A percentile compares a stretch with the other conserved stretches of the same genome.
Evolutionary conservation across 805 yeast species (phyloP).

Genomic region (Suhomyces faveliae): DNA sequence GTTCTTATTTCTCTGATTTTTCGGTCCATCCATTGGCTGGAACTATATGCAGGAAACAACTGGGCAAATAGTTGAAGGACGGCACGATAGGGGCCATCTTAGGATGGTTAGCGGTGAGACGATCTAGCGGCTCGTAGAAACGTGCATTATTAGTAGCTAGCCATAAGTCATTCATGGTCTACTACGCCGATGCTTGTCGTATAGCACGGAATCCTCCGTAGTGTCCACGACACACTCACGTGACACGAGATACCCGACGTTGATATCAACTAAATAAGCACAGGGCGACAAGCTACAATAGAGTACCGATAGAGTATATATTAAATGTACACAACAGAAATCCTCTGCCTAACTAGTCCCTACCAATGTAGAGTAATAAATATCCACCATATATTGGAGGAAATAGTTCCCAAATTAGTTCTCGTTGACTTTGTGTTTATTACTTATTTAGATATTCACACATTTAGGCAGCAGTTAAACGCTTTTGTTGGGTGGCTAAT

Average conservation of each 20-base stretch:
- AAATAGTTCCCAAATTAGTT: neutral
- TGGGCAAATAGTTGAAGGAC: neutral
- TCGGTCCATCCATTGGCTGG: slow-evolving; percentile 13
- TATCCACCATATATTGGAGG: neutral
- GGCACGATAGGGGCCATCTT: no score
- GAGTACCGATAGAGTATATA: slow-evolving; percentile 3
- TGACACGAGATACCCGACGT: neutral
- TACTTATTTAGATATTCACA: slow-evolving; percentile 8
- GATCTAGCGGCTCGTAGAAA: neutral
- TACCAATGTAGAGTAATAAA: neutral
- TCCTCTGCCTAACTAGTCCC: slow-evolving; percentile 3
- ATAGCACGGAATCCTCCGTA: neutral
- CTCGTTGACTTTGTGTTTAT: slow-evolving; percentile 8
- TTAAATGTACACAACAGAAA: slow-evolving; percentile 7
- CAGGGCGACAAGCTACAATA: neutral
- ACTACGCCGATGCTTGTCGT: neutral
- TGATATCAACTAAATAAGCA: neutral
- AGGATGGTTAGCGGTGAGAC: no score
- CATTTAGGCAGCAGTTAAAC: slow-evolving; percentile 60
- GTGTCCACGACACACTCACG: neutral
- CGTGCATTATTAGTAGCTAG: neutral
- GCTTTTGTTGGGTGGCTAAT: slow-evolving; percentile 84
- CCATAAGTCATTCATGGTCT: neutral
- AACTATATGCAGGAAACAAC: slow-evolving; percentile 6
- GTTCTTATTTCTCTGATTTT: slow-evolving; percentile 7